Base-by-base conservation (phyloP, 768 basidiomycete genomes). In the Trametes meyenii region DNA sequence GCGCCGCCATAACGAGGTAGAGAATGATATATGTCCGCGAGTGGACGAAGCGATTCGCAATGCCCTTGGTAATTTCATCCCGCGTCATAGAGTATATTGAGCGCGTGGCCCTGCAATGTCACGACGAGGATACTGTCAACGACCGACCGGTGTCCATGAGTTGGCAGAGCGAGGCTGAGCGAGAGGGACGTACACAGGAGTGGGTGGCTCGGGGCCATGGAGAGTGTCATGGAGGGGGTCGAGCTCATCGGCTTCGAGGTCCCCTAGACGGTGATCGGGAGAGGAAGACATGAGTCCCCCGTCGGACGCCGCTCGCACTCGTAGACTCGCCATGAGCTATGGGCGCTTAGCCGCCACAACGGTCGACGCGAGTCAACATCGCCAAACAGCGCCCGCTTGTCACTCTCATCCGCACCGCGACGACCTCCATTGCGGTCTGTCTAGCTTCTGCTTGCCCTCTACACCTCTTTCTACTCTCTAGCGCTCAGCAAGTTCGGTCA, bases 31-130 rank as follows among this genome's bases (percentile, higher is more conserved):
- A 96, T 44, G 85, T 84, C 64, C 89, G 81, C 39, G 92, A 94
- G 74, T 95, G 92, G 38, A 95, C 88, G 71, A 95, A 93, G 58
- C 92, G 85, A 73, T 94, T 96, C 26, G 94, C 94, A 59, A 96
- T 83, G 16, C 93, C 94, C 58, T 83, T 85, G 4, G 88, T 83
- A 66, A 93, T 91, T 75, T 96, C 94, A 50, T 85, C 80, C 58
- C 90, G 86, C 26, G 92, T 88, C 64, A 96, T 84, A 26, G 90
- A 81, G 73, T 96, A 92, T 72, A 92, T 94, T 36, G 94, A 94
- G 51, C 89, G 87, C 46, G 85, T 82, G 65, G 87, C 80, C 67
- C 90, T 91, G 38, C 58, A 60, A 74, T 40, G 60, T 58, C 54
- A 68, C 24, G 61, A 63, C 50, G 57, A 57, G 57, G 29, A 57